A percentile compares a stretch with the other conserved stretches of the same genome.
These are phyloP conservation scores for Picochlorum sp. DNA, from an alignment of 139 green algal genomes.

Conservation along the genomic window DNA sequence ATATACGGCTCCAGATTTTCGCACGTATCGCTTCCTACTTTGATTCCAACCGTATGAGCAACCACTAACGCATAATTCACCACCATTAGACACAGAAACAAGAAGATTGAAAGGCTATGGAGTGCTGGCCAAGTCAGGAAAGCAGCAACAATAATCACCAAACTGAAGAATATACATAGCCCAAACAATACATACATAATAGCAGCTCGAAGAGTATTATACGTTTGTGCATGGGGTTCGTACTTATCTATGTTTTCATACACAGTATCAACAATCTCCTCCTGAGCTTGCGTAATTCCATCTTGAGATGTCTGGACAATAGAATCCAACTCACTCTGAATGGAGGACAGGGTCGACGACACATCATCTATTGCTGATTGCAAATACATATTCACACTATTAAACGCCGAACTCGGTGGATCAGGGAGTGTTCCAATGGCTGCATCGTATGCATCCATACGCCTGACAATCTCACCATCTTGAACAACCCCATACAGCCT, in stretches of 20 bases:
- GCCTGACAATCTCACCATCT: too few species aligned
- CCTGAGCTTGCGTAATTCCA: background rate
- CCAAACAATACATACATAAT: slow-evolving; percentile 18
- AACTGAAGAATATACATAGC: background rate
- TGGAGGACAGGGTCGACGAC: background rate
- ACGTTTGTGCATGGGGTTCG: background rate
- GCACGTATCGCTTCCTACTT: slow-evolving; percentile 11
- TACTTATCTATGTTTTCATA: slow-evolving; percentile 11
- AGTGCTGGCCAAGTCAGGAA: slow-evolving; percentile 1
- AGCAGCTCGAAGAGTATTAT: slow-evolving; percentile 3
- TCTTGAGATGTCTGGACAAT: background rate
- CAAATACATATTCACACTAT: too few species aligned
- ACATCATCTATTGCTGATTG: background rate
- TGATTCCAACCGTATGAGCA: slow-evolving; percentile 16
- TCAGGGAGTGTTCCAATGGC: too few species aligned
- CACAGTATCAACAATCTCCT: background rate
- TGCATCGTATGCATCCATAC: too few species aligned
- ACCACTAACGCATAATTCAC: slow-evolving; percentile 6
- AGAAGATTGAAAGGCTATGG: slow-evolving; percentile 4
- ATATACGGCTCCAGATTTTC: slow-evolving; percentile 18
- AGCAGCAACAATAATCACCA: background rate
- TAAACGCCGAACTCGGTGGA: too few species aligned
- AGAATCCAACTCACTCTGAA: background rate
- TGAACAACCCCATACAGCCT: too few species aligned
- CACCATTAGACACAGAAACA: slow-evolving; percentile 13